Evolutionary conservation across 768 basidiomycete species (phyloP).

Genomic region (Austroboletus festivus): DNA sequence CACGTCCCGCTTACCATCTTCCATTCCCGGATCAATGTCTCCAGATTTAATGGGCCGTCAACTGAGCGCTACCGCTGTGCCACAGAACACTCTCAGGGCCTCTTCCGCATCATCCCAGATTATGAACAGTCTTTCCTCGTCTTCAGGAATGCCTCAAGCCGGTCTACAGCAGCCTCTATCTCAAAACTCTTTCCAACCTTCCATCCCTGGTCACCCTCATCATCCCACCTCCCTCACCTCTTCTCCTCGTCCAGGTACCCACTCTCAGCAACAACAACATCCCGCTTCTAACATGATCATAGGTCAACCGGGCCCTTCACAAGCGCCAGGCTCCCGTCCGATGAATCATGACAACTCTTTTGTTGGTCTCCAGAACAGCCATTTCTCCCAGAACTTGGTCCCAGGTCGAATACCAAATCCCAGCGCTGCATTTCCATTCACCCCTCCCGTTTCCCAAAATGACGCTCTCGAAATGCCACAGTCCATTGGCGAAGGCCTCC

Average conservation of each 20-base stretch:
- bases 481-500: conserved; percentile 38
- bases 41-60: conserved; percentile 45
- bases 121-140: conserved; percentile 44
- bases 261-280: conserved; percentile 27
- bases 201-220: conserved; percentile 28
- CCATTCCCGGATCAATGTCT: conserved; percentile 38
- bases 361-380: conserved; percentile 40
- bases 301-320: conserved; percentile 30
- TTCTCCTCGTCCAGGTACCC: conserved; percentile 30
- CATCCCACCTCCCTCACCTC: conserved; percentile 29
- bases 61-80: conserved; percentile 37
- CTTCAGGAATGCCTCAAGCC: conserved; percentile 30
- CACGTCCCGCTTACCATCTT: conserved; percentile 31
- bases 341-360: conserved; percentile 47
- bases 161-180: conserved; percentile 30
- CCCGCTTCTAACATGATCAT: conserved; percentile 29
- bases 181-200: conserved; percentile 29
- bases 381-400: conserved; percentile 32
- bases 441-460: conserved; percentile 49
- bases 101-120: conserved; percentile 44
- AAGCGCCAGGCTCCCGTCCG: conserved; percentile 30
- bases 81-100: conserved; percentile 42
- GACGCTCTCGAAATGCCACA: conserved; percentile 45
- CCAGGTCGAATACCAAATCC: conserved; percentile 35
- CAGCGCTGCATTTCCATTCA: conserved; percentile 42